Conservation (phyloP, 306 rosid genomes). For the Cicer cuneatum region DNA sequence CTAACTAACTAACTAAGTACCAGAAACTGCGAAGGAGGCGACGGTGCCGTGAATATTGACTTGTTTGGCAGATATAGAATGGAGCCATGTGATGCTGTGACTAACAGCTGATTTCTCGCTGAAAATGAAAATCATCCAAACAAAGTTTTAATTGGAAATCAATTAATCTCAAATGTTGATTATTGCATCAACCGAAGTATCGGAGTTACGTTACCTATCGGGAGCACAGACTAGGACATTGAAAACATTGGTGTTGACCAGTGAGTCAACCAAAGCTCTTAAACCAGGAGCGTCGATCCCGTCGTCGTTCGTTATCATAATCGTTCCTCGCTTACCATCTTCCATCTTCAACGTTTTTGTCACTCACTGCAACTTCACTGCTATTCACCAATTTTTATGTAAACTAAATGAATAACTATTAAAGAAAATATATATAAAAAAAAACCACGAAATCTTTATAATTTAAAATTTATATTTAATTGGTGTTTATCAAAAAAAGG, state of each 20-base stretch:
- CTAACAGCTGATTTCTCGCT: conserved; percentile 88
- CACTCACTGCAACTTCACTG: too few relatives aligned
- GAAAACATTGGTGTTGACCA: conserved; percentile 67
- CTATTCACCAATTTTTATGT: too few relatives aligned
- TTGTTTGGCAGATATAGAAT: conserved; percentile 67
- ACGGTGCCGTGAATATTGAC: conserved; percentile 70
- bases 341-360: conserved; percentile 52
- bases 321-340: conserved; percentile 49
- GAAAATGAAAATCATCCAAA: conserved; percentile 18
- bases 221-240: conserved; percentile 85
- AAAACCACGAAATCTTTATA: too few relatives aligned
- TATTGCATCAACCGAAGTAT: too few relatives aligned
- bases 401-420: too few relatives aligned
- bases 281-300: conserved; percentile 95
- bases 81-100: conserved; percentile 80
- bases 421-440: too few relatives aligned
- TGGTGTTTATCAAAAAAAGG: too few relatives aligned
- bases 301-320: conserved; percentile 92
- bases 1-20: conserved; percentile 41
- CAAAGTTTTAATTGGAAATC: not conserved
- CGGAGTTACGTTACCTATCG: conserved; percentile 55
- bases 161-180: not conserved
- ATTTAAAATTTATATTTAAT: too few relatives aligned
- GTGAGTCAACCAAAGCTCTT: conserved; percentile 73
- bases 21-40: conserved; percentile 73